phyloP scores from a whole-genome alignment of 305 asterid species.

The Solanum hybrid region DNA sequence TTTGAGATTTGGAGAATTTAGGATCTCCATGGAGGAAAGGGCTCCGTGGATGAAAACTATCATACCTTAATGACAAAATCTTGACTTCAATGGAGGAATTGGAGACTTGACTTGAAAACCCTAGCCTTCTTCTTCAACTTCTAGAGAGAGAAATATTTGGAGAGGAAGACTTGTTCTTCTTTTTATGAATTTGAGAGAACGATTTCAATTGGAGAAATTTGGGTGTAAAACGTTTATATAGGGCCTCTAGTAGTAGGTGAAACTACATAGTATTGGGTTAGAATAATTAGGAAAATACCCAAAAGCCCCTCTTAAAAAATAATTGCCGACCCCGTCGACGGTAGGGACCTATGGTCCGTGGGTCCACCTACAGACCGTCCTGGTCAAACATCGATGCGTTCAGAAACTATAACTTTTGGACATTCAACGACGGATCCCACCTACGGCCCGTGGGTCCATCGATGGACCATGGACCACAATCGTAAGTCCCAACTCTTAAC shows the following conservation, averaged over 20 bases:
- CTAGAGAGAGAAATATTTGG: not conserved
- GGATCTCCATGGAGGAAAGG: not conserved
- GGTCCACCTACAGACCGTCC: not conserved
- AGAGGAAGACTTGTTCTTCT: not conserved
- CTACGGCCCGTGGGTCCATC: not conserved
- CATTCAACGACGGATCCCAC: not conserved
- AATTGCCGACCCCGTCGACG: not conserved
- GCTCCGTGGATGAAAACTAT: not conserved
- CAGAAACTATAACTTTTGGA: not conserved
- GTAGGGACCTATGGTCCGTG: not conserved
- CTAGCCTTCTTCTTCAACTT: not conserved
- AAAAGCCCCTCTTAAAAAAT: no score
- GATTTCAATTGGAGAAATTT: not conserved
- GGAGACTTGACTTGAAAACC: not conserved
- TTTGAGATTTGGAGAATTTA: not conserved
- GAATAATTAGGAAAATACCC: not conserved
- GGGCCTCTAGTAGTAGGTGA: not conserved
- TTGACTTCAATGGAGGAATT: no score
- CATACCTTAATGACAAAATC: not conserved
- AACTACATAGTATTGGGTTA: not conserved
- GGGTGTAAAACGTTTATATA: not conserved
- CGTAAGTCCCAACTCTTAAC: not conserved
- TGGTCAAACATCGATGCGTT: not conserved
- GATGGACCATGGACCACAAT: not conserved
- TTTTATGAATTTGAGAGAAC: not conserved